Conservation (phyloP, 352 stramenopile species). For the Pythium insidiosum region DNA sequence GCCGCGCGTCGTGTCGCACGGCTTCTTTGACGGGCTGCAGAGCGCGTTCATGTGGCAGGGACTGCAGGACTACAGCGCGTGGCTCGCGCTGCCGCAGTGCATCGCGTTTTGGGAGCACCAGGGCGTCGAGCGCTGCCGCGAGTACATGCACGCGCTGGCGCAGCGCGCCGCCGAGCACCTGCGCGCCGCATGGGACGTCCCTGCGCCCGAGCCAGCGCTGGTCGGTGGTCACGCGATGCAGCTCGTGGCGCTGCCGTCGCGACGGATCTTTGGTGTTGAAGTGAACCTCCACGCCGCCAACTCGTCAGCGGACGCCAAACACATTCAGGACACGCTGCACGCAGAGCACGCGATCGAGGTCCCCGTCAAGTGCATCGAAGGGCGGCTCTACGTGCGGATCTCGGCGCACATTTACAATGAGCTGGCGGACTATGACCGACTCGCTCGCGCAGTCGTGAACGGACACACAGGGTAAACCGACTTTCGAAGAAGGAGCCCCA, state of each 20-base stretch:
- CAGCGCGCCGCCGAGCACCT: slow-evolving; percentile 54
- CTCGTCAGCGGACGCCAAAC: slow-evolving; percentile 83
- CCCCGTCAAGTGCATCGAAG: slow-evolving; percentile 89
- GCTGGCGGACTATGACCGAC: slow-evolving; percentile 70
- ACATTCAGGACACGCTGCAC: slow-evolving; percentile 89
- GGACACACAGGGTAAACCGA: too few relatives aligned
- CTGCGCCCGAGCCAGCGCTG: slow-evolving; percentile 51
- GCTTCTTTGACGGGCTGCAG: slow-evolving; percentile 82
- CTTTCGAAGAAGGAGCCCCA: too few relatives aligned
- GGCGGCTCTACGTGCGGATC: slow-evolving; percentile 82
- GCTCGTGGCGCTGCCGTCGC: slow-evolving; percentile 57
- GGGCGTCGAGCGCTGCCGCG: slow-evolving; percentile 26
- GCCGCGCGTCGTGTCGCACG: slow-evolving; percentile 89
- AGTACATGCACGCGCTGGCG: slow-evolving; percentile 56
- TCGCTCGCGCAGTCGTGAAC: slow-evolving; percentile 35
- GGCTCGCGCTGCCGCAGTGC: slow-evolving; percentile 79
- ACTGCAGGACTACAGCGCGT: slow-evolving; percentile 87
- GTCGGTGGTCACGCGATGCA: slow-evolving; percentile 70
- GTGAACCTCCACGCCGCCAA: slow-evolving; percentile 11
- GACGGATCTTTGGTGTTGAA: slow-evolving; percentile 39
- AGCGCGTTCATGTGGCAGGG: slow-evolving; percentile 92
- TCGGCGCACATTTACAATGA: slow-evolving; percentile 92
- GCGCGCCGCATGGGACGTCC: slow-evolving; percentile 44
- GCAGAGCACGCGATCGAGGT: slow-evolving; percentile 78
- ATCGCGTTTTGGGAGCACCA: slow-evolving; percentile 79